Evolutionary conservation across 805 yeast species (phyloP), one percentile per base, ranked within the genome.

Genomic region (Yarrowia yakushimensis): DNA sequence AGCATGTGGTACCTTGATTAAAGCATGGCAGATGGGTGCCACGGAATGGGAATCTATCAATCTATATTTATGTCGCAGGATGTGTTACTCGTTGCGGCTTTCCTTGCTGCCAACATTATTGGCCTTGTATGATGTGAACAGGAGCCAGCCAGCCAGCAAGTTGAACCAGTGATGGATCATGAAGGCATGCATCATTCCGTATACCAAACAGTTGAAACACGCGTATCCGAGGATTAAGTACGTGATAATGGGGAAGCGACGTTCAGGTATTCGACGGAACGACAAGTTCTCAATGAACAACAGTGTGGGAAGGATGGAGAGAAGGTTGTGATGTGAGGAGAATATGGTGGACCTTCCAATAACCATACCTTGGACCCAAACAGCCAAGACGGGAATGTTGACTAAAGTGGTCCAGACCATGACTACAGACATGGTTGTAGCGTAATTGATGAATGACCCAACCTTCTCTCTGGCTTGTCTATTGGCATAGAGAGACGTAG

Each of bases 331-430:
- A 71, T 90, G 96, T 0, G 96, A 87, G 6, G 88, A 82, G 69
- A 90, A 90, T 17, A 96, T 91, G 0, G 94, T 88, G 62, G 79
- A 81, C 96, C 96, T 89, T 67, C 80, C 82, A 18, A 90, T 79
- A 1, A 87, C 80, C 64, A 90, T 77, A 69, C 91, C 88, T 69
- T 89, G 96, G 33, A 88, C 75, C 78, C 91, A 90, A 1, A 91
- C 97, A 63, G 90, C 77, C 28, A 91, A 71, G 1, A 88, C 84
- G 0, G 97, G 97, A 0, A 85, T 76, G 68, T 87, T 87, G 20
- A 90, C 83, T 0, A 96, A 96, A 4, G 89, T 73, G 10, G 89
- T 79, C 87, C 96, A 87, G 10, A 88, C 65, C 86, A 90, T 82
- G 62, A 90, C 68, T 69, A 89, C 73, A 28, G 88, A 71, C 2